Conservation (phyloP, 2,329 filamentous ascomycete genomes). For the Ceratocystis smalleyi region DNA sequence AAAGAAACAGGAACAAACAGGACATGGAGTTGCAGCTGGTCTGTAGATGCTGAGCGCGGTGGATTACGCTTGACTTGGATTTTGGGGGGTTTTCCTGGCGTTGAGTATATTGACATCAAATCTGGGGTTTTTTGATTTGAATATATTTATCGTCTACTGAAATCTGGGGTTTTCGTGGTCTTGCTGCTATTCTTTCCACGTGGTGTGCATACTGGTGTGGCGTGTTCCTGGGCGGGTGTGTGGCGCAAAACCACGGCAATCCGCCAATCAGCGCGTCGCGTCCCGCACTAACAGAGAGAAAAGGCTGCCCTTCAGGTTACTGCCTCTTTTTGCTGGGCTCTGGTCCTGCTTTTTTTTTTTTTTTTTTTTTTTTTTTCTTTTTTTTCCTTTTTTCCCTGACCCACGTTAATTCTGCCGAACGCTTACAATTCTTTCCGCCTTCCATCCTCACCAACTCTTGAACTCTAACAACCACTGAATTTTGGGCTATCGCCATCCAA, state of each 20-base stretch:
- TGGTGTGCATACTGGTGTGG: background rate
- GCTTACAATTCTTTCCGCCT: slow-evolving; percentile 16
- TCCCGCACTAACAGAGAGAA: background rate
- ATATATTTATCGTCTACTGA: too few species aligned
- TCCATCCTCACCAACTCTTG: slow-evolving; percentile 15
- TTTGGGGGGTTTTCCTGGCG: too few species aligned
- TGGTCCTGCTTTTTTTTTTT: slow-evolving; percentile 5
- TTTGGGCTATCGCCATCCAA: slow-evolving; percentile 14
- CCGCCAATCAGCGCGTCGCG: slow-evolving; percentile 14
- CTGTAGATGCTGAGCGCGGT: background rate
- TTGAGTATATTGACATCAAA: too few species aligned
- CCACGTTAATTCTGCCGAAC: slow-evolving; percentile 8
- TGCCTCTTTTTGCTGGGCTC: background rate
- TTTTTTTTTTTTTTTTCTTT: slow-evolving; percentile 13
- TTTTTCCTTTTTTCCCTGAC: slow-evolving; percentile 12
- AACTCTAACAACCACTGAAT: slow-evolving; percentile 15
- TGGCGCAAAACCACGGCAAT: slow-evolving; percentile 6
- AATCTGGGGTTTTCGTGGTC: too few species aligned
- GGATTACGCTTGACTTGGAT: background rate
- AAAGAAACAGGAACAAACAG: too few species aligned
- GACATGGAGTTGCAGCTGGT: too few species aligned
- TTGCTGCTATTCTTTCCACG: background rate
- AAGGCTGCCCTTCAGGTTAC: background rate
- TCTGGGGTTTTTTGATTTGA: too few species aligned
- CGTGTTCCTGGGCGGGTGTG: background rate